Evolutionary conservation across 306 rosid genomes (phyloP).

Genomic region (Castanea mollissima): DNA sequence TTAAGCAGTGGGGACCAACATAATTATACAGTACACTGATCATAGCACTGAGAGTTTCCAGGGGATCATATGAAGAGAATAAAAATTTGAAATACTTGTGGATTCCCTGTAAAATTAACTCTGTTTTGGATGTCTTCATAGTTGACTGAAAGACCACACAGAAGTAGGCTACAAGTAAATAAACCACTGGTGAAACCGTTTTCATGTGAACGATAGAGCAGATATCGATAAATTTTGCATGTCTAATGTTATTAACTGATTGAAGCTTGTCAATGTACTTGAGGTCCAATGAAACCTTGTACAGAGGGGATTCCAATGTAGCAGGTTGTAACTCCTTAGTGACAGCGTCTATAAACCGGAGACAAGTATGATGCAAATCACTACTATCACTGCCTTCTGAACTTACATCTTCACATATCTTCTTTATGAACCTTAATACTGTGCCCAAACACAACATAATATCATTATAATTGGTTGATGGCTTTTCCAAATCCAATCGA

Average conservation of each 20-base stretch:
- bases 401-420: slow-evolving; percentile 42
- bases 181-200: slow-evolving; percentile 74
- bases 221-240: slow-evolving; percentile 33
- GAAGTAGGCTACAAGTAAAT: slow-evolving; percentile 59
- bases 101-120: slow-evolving; percentile 35
- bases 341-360: slow-evolving; percentile 55
- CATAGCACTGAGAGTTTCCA: slow-evolving; percentile 48
- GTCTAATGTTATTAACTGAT: slow-evolving; percentile 27
- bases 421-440: slow-evolving; percentile 53
- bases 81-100: slow-evolving; percentile 48
- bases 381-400: slow-evolving; percentile 36
- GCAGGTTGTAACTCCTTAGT: slow-evolving; percentile 62
- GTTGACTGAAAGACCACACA: slow-evolving; percentile 45
- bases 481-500: slow-evolving; percentile 48
- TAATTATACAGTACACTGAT: slow-evolving; percentile 50
- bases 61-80: slow-evolving; percentile 53
- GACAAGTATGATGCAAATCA: slow-evolving; percentile 33
- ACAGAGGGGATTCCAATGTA: slow-evolving; percentile 72
- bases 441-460: slow-evolving; percentile 49
- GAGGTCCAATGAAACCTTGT: slow-evolving; percentile 64
- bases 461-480: slow-evolving; percentile 49
- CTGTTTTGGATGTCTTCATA: slow-evolving; percentile 21
- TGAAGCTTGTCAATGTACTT: slow-evolving; percentile 43
- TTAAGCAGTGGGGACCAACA: slow-evolving; percentile 44
- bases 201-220: slow-evolving; percentile 55